phyloP scores from a whole-genome alignment of 2,329 filamentous ascomycete genomes.

The Epichloe aotearoae region DNA sequence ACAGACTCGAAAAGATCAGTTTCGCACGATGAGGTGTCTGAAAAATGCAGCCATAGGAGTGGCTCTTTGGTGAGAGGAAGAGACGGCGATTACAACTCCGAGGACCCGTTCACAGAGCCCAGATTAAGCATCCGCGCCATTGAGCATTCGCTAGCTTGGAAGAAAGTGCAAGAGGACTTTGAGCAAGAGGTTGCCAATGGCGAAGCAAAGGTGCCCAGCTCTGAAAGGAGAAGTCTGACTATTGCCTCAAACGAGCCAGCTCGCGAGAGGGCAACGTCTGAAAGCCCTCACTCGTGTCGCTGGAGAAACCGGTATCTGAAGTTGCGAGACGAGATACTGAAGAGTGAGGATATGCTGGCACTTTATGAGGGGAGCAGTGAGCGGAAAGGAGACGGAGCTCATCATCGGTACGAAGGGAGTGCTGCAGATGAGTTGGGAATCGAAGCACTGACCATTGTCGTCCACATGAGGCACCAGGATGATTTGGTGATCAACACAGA shows the following conservation, averaged over 20 bases:
- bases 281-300: constrained; percentile 22
- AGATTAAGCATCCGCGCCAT: constrained; percentile 15
- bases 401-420: background rate
- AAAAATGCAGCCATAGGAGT: constrained; percentile 2
- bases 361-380: constrained; percentile 8
- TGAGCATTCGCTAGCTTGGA: constrained; percentile 15
- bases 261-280: background rate
- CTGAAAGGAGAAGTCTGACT: background rate
- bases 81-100: constrained; percentile 1
- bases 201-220: background rate
- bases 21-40: background rate
- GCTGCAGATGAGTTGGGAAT: constrained; percentile 25
- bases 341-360: constrained; percentile 26
- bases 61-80: background rate
- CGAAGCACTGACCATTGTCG: constrained; percentile 35
- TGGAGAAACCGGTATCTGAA: constrained; percentile 30
- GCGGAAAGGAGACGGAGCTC: constrained; percentile 4
- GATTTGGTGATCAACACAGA: constrained; percentile 40
- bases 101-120: constrained; percentile 7
- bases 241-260: background rate
- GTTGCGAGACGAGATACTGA: constrained; percentile 27
- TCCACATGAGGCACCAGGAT: constrained; percentile 35
- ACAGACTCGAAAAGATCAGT: background rate
- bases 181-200: constrained; percentile 2
- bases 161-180: constrained; percentile 10